phyloP scores from a whole-genome alignment of 768 basidiomycete genomes.

The Boletus subcaerulescens region DNA sequence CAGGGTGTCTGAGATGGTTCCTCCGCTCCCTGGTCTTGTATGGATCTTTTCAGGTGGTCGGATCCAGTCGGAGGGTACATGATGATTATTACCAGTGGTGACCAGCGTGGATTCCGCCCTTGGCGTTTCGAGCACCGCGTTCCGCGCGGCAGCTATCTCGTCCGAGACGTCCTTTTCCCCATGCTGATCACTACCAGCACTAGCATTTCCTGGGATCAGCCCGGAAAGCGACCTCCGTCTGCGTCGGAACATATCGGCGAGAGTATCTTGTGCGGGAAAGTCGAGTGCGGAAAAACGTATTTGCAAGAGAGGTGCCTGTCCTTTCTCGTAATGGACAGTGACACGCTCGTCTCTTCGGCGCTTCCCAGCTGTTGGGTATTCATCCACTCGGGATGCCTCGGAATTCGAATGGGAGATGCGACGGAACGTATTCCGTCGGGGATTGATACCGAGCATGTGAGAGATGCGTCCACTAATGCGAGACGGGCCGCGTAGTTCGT shows the following conservation, averaged over 20 bases:
- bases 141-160: constrained; percentile 9
- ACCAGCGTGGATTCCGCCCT: constrained; percentile 14
- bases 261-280: constrained; percentile 32
- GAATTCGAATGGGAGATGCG: constrained; percentile 46
- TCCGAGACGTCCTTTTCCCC: constrained; percentile 1
- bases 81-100: neutral
- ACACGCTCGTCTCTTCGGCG: constrained; percentile 39
- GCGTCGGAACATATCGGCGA: constrained; percentile 14
- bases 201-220: constrained; percentile 1
- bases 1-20: constrained; percentile 40
- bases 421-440: constrained; percentile 50
- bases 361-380: constrained; percentile 5
- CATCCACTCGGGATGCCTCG: constrained; percentile 6
- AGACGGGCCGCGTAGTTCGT: constrained; percentile 34
- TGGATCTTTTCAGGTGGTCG: constrained; percentile 6
- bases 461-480: constrained; percentile 33
- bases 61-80: constrained; percentile 10
- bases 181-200: neutral
- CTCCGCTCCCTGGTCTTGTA: constrained; percentile 20
- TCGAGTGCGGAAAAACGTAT: constrained; percentile 54
- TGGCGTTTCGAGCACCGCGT: constrained; percentile 2
- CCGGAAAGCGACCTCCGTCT: constrained; percentile 14
- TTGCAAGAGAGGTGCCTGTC: constrained; percentile 46
- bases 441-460: constrained; percentile 50
- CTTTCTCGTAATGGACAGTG: constrained; percentile 44